Evolutionary conservation across 176 grass and related monocot species (phyloP), one percentile per base, ranked within the genome.

Genomic region (Luzula sylvatica): DNA sequence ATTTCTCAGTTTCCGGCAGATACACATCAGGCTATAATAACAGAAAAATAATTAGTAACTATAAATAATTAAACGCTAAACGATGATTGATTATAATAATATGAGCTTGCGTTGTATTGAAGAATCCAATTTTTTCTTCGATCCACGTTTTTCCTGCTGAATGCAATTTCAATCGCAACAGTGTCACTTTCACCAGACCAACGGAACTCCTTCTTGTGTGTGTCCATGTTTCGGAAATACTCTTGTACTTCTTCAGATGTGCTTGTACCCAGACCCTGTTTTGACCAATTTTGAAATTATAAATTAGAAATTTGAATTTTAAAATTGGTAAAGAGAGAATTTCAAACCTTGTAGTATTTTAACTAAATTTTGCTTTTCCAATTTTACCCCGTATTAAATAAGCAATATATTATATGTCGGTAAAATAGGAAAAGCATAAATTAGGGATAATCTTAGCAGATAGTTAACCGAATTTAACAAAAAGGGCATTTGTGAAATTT

Each of bases 241-340:
- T 67, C 76, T 26, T 80, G 72, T 19, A 46, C 76, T 80, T 80
- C 76, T 63, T 72, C 66, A n/a, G 69, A 73, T 28, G 63, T 80
- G 55, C 62, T 80, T 38, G 76, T 80, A 0, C 76, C 76, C 53
- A 80, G 55, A 51, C 62, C 76, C 76, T 64, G 67, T n/a, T n/a
- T n/a, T n/a, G n/a, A n/a, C n/a, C n/a, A 32, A 15, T 42, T 26
- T 21, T 20, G 38, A 47, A 44, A 62, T 5, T 9, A 35, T 35
- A 35, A 35, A 9, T 35, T 35, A 0, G 5, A 35, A 35, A 7
- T 7, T 35, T 4, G 8, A 32, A 8, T 4, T 32, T 32, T 32
- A 32, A 4, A 32, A 32, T 47, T 42, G 11, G 17, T 18, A 32
- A 32, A 32, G 8, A 32, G 8, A 32, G 5, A 9, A 35, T 35